phyloP scores from a whole-genome alignment of 202 grass and related monocot genomes.

The Elaeis oleifera region DNA sequence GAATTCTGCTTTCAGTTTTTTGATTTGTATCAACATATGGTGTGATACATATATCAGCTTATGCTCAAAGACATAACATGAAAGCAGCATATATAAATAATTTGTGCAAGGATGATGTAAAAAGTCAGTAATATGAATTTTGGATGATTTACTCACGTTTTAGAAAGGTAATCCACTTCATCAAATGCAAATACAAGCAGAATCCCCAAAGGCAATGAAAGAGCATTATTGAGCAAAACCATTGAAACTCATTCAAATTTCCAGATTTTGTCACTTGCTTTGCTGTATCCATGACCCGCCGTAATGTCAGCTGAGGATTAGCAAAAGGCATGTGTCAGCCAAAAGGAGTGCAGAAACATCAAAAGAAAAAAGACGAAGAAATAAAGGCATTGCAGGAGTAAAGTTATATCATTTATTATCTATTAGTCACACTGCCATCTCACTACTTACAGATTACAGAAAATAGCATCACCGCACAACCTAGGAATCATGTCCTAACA shows the following conservation, averaged over 20 bases:
- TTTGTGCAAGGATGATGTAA: background rate
- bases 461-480: no score
- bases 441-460: no score
- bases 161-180: constrained; percentile 74
- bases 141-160: constrained; percentile 58
- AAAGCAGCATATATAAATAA: constrained; percentile 4
- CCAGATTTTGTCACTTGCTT: constrained; percentile 86
- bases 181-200: constrained; percentile 69
- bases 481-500: no score
- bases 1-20: background rate
- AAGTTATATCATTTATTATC: no score
- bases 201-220: constrained; percentile 80
- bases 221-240: constrained; percentile 89
- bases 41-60: background rate
- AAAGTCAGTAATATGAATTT: constrained; percentile 12
- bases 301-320: constrained; percentile 66
- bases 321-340: background rate
- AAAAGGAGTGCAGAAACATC: background rate
- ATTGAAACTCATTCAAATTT: constrained; percentile 96
- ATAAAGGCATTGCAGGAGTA: no score
- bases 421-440: no score
- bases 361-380: no score
- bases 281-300: constrained; percentile 92
- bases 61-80: constrained; percentile 1
- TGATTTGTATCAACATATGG: background rate